Conservation (phyloP, 495 filamentous ascomycete species). For the Collariella sp. region DNA sequence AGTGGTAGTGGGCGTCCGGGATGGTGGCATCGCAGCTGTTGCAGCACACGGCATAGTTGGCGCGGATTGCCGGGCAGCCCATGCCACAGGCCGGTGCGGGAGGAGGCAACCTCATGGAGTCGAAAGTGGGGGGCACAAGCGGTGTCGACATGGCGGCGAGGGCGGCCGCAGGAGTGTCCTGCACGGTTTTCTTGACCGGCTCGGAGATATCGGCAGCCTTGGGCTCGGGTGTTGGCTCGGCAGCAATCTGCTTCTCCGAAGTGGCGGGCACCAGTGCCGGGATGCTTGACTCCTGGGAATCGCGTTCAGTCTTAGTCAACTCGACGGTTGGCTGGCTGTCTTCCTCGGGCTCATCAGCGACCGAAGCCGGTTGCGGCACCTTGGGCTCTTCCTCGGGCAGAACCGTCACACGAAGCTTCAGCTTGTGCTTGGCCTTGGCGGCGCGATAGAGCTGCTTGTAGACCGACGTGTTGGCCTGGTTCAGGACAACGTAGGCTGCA, state of each 20-base stretch:
- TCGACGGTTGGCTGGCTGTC: slow-evolving; percentile 6
- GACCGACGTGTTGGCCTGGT: slow-evolving; percentile 65
- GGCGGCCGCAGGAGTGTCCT: too few relatives aligned
- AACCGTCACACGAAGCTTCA: slow-evolving; percentile 71
- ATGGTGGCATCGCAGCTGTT: slow-evolving; percentile 78
- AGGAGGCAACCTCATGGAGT: too few relatives aligned
- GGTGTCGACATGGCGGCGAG: too few relatives aligned
- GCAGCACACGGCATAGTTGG: slow-evolving; percentile 68
- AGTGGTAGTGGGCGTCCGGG: slow-evolving; percentile 82
- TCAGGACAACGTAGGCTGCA: slow-evolving; percentile 66
- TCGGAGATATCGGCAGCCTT: background rate
- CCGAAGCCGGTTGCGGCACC: slow-evolving; percentile 21
- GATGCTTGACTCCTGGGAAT: background rate
- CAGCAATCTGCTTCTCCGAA: background rate
- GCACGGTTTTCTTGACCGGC: too few relatives aligned
- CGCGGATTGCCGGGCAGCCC: slow-evolving; percentile 7
- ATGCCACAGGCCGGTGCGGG: background rate
- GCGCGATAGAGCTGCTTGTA: slow-evolving; percentile 97
- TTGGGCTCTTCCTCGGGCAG: slow-evolving; percentile 16
- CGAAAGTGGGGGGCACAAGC: too few relatives aligned
- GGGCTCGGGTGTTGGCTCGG: background rate
- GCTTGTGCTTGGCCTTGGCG: slow-evolving; percentile 96
- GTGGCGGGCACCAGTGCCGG: background rate
- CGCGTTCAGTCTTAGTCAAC: slow-evolving; percentile 1
- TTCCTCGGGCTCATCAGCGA: slow-evolving; percentile 21